A percentile compares a stretch with the other conserved stretches of the same genome.
Evolutionary conservation across 2,329 filamentous ascomycete genomes (phyloP).

Genomic region (Phyllosticta citrichinensis): DNA sequence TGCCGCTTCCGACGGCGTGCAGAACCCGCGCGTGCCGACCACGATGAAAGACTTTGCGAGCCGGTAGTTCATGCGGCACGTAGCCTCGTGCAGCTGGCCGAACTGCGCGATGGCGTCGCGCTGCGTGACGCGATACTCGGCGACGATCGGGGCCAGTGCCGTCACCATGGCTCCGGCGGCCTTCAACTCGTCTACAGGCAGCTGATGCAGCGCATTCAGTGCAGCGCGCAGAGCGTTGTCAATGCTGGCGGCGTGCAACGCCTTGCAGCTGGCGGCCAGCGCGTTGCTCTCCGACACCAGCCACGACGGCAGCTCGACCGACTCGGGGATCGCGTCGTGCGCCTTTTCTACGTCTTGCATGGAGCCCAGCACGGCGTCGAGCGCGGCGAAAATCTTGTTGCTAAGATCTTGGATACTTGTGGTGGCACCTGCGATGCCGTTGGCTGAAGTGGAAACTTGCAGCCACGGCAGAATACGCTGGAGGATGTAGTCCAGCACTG

Average conservation of each 20-base stretch:
- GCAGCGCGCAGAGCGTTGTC: slow-evolving; percentile 34
- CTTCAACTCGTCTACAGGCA: slow-evolving; percentile 26
- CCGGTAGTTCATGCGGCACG: slow-evolving; percentile 63
- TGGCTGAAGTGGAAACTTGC: neutral
- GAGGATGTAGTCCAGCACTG: neutral
- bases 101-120: slow-evolving; percentile 49
- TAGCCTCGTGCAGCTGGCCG: slow-evolving; percentile 56
- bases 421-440: neutral
- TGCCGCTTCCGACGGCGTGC: slow-evolving; percentile 65
- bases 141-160: slow-evolving; percentile 58
- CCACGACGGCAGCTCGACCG: slow-evolving; percentile 55
- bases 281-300: slow-evolving; percentile 41
- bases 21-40: slow-evolving; percentile 79
- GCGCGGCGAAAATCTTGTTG: slow-evolving; percentile 50
- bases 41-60: slow-evolving; percentile 69
- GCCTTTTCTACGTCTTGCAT: slow-evolving; percentile 61
- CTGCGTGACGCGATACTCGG: slow-evolving; percentile 59
- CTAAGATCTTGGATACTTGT: slow-evolving; percentile 39
- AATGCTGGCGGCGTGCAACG: slow-evolving; percentile 51
- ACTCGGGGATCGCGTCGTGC: slow-evolving; percentile 44
- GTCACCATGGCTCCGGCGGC: slow-evolving; percentile 49
- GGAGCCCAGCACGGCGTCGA: slow-evolving; percentile 68
- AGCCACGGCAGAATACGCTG: slow-evolving; percentile 1
- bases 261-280: slow-evolving; percentile 38
- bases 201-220: slow-evolving; percentile 35